Base-by-base conservation (phyloP, 2,329 filamentous ascomycete species). In the Aureobasidium zeae region DNA sequence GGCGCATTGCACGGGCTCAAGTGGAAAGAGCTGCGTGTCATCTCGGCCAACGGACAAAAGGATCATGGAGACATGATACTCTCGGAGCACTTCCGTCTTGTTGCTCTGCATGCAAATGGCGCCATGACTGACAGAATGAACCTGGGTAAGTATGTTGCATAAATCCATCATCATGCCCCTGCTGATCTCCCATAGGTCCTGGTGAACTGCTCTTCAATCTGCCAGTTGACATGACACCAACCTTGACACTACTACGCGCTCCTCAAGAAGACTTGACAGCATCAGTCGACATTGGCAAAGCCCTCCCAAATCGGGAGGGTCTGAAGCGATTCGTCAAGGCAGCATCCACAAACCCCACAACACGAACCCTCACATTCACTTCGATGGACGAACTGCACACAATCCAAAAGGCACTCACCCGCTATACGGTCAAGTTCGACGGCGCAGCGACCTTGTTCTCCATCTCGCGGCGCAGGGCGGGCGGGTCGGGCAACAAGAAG, bases 401-500 rank as follows among this genome's bases (percentile, higher is more conserved):
- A 6, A 94, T 94, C 61, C 77, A 94, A 59, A 69, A 72, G 36
- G 83, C 85, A 2, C 67, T 94, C 45, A 94, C 86, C 0, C 86
- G 87, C 0, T 93, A 83, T 61, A 70, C 71, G 19, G 85, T 94
- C 12, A 66, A 57, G 3, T 62, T 53, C 54, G 59, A 67, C 46
- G 51, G 55, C 20, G 55, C 84, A 41, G 86, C 86, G 5, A 70
- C 74, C 6, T 79, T 77, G 0, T 85, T 94, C 60, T 79, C 82
- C 46, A 94, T 94, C 51, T 80, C 87, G 1, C 79, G 87, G 6
- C 53, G 59, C 7, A 51, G 57, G 35, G 91, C 88, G 81, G 85
- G 94, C 10, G 86, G 94, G 12, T 86, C 86, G 0, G 89, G 94
- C 52, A 84, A 93, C 67, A 94, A 94, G 66, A 91, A 91, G 62